Conservation (phyloP, 192 early-diverging fungal species). For the Jimgerdemannia lactiflua region DNA sequence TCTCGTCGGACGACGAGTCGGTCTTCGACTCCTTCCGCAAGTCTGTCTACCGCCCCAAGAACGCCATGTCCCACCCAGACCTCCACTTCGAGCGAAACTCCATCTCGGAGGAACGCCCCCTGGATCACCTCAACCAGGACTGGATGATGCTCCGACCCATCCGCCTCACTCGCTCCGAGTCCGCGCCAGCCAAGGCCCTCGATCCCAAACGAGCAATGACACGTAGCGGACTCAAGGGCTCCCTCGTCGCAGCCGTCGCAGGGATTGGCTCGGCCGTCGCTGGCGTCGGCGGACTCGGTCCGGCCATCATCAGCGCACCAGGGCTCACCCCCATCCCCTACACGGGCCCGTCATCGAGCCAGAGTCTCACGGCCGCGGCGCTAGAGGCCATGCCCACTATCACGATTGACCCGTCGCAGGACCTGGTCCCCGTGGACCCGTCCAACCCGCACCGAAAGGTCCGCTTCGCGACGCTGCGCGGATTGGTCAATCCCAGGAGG, state of each 20-base stretch:
- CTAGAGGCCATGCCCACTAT: background rate
- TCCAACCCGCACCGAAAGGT: background rate
- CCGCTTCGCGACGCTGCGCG: background rate
- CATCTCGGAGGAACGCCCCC: background rate
- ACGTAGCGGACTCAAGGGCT: background rate
- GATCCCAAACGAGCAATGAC: background rate
- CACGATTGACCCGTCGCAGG: background rate
- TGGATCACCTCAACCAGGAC: background rate
- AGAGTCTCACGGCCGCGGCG: background rate
- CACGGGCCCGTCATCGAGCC: background rate
- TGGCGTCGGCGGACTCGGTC: background rate
- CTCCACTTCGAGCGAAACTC: background rate
- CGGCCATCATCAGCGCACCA: too few species aligned
- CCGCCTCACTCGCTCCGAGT: background rate
- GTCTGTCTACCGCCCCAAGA: constrained; percentile 28
- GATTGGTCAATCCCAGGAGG: background rate
- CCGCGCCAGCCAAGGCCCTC: background rate
- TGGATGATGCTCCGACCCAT: constrained; percentile 5
- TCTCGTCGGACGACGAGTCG: constrained; percentile 36
- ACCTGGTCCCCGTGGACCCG: background rate
- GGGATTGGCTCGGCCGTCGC: background rate
- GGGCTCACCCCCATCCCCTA: too few species aligned
- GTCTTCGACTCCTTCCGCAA: constrained; percentile 34
- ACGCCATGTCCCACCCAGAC: background rate
- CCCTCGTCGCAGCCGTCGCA: background rate